These are phyloP conservation scores for Cutaneotrichosporon sp. DNA, from an alignment of 1,284 basidiomycete species.

Conservation along the genomic window DNA sequence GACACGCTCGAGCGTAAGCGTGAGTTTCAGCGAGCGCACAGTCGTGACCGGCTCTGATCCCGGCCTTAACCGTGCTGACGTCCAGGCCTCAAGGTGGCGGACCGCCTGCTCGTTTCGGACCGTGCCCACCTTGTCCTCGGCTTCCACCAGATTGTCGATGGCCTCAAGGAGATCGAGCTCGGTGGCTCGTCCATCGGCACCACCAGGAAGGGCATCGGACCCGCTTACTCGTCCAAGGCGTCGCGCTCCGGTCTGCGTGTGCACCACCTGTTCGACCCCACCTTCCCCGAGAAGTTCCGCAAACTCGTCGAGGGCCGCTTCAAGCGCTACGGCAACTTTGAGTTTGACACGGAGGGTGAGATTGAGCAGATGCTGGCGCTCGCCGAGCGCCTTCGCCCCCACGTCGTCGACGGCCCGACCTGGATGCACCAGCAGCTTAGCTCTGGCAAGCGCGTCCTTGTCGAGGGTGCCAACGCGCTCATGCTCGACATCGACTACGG, in stretches of 20 bases:
- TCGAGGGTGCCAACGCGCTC: conserved; percentile 95
- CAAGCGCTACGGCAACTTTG: conserved; percentile 97
- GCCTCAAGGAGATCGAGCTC: conserved; percentile 94
- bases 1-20: conserved; percentile 84
- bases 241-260: conserved; percentile 92
- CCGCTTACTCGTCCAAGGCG: conserved; percentile 96
- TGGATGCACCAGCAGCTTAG: conserved; percentile 57
- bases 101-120: conserved; percentile 88
- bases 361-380: conserved; percentile 88
- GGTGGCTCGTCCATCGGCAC: conserved; percentile 94
- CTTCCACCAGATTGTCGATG: conserved; percentile 99
- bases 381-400: conserved; percentile 80
- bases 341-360: conserved; percentile 97
- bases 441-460: conserved; percentile 75
- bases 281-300: conserved; percentile 89
- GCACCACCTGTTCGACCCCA: conserved; percentile 91
- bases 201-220: conserved; percentile 96
- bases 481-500: conserved; percentile 99
- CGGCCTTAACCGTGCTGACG: neutral
- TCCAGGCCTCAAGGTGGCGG: conserved; percentile 78
- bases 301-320: conserved; percentile 94
- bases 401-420: conserved; percentile 61
- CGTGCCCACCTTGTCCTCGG: conserved; percentile 96
- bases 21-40: conserved; percentile 46
- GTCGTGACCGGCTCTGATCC: neutral